Base-by-base conservation (phyloP, 225 moss, liverwort and hornwort genomes). In the Sphagnum tenellum region DNA sequence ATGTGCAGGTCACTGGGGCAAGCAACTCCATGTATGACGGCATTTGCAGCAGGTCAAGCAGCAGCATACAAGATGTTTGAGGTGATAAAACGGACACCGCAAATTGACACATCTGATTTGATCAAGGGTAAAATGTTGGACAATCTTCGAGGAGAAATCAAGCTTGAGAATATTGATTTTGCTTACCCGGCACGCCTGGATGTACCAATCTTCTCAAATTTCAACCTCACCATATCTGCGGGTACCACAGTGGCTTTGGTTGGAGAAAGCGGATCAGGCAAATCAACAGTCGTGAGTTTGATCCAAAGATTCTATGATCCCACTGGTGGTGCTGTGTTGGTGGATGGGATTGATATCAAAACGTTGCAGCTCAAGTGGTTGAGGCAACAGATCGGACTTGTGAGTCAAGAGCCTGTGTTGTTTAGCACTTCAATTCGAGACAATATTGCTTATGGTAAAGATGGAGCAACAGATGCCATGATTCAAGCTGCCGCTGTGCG, bases 301-400 rank as follows among this genome's bases (percentile, higher is more conserved):
- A 85, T 96, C 67, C 90, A 96, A 76, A 78, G 96, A 54, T 96
- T 92, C 56, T 96, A 96, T 69, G 92, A 96, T 71, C 92, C 96
- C 2, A 67, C 84, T 67, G 62, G 71, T 51, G 95, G 95, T 9
- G 75, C 74, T 71, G 88, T 96, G 65, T 75, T 92, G 5, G 66
- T 96, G 0, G 96, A 96, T 71, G 85, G 89, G 50, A 60, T 86
- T 62, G 78, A 96, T 64, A 87, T 92, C 72, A 92, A 76, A 78
- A 80, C 74, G 57, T 14, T 96, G 50, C 92, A 92, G 45, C 58
- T 96, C 73, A 83, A 72, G 64, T 94, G 94, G 94, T 81, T 89
- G 63, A 77, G 95, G 63, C 83, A 82, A 64, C 92, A 92, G 67
- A 81, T 96, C 12, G 92, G 89, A 49, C 84, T 96, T 4, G 95